phyloP scores from a whole-genome alignment of 176 grass and related monocot species.

The Musa beccarii region DNA sequence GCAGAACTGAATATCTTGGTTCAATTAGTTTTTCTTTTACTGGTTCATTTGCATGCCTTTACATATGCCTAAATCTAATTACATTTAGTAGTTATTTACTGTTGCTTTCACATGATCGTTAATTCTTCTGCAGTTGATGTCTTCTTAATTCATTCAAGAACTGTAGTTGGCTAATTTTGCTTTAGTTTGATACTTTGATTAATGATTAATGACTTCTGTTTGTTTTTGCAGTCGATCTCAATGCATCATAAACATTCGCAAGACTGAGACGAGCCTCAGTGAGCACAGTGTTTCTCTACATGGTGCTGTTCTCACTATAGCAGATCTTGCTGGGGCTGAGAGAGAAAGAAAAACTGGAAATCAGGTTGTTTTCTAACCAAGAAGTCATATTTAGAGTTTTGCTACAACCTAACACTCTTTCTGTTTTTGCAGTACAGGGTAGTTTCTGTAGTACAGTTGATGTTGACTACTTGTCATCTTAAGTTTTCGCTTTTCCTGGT shows the following conservation, averaged over 20 bases:
- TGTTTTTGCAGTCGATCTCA: slow-evolving; percentile 64
- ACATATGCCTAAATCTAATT: not conserved
- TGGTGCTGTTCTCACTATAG: slow-evolving; percentile 62
- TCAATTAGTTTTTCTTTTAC: not conserved
- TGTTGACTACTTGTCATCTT: too few species aligned
- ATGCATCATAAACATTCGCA: slow-evolving; percentile 67
- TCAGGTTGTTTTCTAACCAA: slow-evolving; percentile 24
- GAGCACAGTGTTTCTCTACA: slow-evolving; percentile 20
- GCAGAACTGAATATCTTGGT: not conserved
- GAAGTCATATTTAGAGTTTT: too few species aligned
- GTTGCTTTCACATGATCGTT: not conserved
- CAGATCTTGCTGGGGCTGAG: slow-evolving; percentile 85
- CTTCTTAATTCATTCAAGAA: not conserved
- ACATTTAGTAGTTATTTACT: not conserved
- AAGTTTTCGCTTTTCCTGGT: too few species aligned
- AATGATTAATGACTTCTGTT: not conserved
- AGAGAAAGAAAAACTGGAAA: slow-evolving; percentile 76
- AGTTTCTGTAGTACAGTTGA: too few species aligned
- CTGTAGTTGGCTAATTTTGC: not conserved
- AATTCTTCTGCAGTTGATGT: not conserved
- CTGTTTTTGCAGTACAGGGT: too few species aligned
- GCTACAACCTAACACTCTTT: too few species aligned
- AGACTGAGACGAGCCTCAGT: slow-evolving; percentile 17
- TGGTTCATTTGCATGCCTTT: not conserved
- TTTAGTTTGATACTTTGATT: slow-evolving; percentile 4